phyloP scores from a whole-genome alignment of 139 green algal species.

The Chlamydomonas schloesseri region DNA sequence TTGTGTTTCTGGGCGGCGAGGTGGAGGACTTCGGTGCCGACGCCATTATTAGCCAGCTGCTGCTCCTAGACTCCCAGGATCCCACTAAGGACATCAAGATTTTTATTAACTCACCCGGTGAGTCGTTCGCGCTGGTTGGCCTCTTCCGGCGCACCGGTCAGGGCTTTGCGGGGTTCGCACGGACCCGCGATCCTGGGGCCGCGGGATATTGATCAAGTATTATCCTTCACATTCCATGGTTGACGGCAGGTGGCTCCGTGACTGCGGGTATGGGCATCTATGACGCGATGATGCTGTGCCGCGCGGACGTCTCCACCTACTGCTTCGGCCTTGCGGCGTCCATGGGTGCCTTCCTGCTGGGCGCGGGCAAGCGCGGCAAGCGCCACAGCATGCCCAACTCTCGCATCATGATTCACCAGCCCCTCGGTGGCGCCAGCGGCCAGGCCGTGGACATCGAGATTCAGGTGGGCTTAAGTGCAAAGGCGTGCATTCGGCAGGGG shows the following conservation, averaged over 20 bases:
- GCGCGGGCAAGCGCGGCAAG: constrained; percentile 91
- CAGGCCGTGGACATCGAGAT: constrained; percentile 92
- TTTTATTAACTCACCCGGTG: constrained; percentile 99
- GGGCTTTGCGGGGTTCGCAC: too few species aligned
- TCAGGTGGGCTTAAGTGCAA: constrained; percentile 70
- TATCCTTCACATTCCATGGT: too few species aligned
- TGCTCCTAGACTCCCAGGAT: constrained; percentile 96
- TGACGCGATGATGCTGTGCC: constrained; percentile 94
- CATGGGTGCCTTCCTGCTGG: constrained; percentile 99
- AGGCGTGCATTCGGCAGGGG: not conserved
- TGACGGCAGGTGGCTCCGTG: constrained; percentile 86
- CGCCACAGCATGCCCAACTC: constrained; percentile 98
- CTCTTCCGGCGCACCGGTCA: not conserved
- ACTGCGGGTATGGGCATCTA: constrained; percentile 99
- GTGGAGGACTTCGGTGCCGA: constrained; percentile 98
- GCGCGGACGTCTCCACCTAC: constrained; percentile 90
- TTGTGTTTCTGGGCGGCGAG: constrained; percentile 96
- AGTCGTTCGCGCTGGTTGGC: not conserved
- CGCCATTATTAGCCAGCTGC: constrained; percentile 95
- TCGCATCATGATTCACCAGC: constrained; percentile 99
- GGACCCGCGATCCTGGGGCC: too few species aligned
- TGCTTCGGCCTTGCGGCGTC: constrained; percentile 99
- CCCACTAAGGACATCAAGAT: constrained; percentile 98
- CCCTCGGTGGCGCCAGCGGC: constrained; percentile 95
- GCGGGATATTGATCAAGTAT: too few species aligned